Evolutionary conservation across 148 eudicot genomes (phyloP).

Genomic region (Polygonum aviculare): DNA sequence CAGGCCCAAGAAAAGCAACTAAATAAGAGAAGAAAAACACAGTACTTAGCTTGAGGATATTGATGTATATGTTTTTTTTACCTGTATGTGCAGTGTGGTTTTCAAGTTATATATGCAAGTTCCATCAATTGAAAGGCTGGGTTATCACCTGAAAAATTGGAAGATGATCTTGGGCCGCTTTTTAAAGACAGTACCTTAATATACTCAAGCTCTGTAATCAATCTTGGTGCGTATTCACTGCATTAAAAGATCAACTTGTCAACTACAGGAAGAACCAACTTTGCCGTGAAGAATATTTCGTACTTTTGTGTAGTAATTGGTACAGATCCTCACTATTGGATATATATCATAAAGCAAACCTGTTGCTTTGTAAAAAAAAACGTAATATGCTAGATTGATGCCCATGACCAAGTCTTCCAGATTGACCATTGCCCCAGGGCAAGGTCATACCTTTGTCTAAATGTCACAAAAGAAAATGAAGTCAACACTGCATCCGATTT

Average conservation of each 20-base stretch:
- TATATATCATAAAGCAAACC: conserved; percentile 32
- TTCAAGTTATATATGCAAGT: no score
- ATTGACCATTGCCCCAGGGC: conserved; percentile 86
- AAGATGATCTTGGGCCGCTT: no score
- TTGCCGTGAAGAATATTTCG: background rate
- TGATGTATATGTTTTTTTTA: no score
- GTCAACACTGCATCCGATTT: background rate
- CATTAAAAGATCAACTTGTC: background rate
- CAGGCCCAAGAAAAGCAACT: no score
- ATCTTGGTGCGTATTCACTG: conserved; percentile 92
- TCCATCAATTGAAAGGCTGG: no score
- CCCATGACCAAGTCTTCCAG: conserved; percentile 93
- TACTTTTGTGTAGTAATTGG: background rate
- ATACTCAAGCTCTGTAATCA: conserved; percentile 74
- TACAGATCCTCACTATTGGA: background rate
- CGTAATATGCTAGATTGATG: conserved; percentile 59
- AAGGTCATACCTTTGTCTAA: conserved; percentile 72
- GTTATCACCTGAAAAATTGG: no score
- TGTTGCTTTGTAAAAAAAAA: conserved; percentile 53
- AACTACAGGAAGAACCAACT: background rate
- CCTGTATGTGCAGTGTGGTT: no score
- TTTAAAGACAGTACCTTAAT: conserved; percentile 52
- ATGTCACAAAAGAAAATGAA: background rate
- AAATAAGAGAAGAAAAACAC: no score
- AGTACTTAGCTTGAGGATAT: no score